These are phyloP conservation scores for Rhizophlyctis rosea DNA, from an alignment of 192 early-diverging fungal genomes.

Conservation along the genomic window DNA sequence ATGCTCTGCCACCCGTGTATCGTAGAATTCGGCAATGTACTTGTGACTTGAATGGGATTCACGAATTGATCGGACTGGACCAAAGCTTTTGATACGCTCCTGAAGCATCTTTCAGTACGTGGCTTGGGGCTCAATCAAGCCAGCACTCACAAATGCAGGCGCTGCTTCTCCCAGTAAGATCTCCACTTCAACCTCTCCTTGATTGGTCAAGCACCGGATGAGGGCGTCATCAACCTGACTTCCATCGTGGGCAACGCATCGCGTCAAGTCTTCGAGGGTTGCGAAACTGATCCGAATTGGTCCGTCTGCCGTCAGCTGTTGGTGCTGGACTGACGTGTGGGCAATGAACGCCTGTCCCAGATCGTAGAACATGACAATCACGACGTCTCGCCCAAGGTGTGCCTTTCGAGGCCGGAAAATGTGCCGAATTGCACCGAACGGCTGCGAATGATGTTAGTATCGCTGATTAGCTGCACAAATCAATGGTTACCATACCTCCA, in stretches of 20 bases:
- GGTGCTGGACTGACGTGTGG: conserved; percentile 8
- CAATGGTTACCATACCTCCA: not conserved
- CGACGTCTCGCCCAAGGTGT: conserved; percentile 24
- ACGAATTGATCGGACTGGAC: conserved; percentile 37
- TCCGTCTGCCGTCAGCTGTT: conserved; percentile 8
- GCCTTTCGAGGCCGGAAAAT: conserved; percentile 33
- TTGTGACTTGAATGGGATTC: conserved; percentile 12
- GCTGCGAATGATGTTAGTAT: not conserved
- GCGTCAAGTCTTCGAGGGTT: conserved; percentile 18
- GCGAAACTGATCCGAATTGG: conserved; percentile 31
- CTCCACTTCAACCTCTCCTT: conserved; percentile 29
- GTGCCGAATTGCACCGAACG: conserved; percentile 35
- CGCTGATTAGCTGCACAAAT: not conserved
- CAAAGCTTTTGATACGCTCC: conserved; percentile 33
- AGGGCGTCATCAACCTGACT: not conserved
- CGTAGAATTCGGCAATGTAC: conserved; percentile 46
- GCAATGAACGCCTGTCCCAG: conserved; percentile 39
- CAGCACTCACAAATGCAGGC: conserved; percentile 33
- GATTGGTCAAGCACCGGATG: conserved; percentile 28
- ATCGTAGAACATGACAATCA: conserved; percentile 48
- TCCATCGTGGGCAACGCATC: conserved; percentile 1
- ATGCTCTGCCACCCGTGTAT: conserved; percentile 38
- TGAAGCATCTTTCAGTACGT: no score
- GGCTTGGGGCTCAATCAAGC: no score
- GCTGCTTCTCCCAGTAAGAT: conserved; percentile 21